phyloP scores from a whole-genome alignment of 306 rosid genomes.

The Lathyrus sativus region DNA sequence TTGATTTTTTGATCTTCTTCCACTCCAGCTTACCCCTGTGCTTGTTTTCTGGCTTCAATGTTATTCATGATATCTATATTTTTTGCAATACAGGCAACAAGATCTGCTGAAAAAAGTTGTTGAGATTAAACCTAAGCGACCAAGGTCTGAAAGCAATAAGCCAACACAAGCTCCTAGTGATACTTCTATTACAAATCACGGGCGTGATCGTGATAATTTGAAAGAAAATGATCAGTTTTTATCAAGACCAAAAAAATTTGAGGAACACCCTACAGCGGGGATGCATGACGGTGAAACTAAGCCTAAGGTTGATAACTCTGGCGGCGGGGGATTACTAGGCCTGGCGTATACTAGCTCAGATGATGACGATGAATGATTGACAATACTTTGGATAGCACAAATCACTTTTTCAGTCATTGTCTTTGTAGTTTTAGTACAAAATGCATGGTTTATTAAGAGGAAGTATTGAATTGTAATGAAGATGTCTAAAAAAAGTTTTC shows the following conservation, averaged over 20 bases:
- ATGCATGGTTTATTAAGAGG: constrained; percentile 29
- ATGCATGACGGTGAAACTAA: constrained; percentile 43
- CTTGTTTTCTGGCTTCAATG: not conserved
- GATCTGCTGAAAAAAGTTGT: constrained; percentile 83
- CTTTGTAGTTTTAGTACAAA: constrained; percentile 44
- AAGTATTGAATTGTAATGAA: constrained; percentile 27
- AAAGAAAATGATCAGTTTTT: constrained; percentile 41
- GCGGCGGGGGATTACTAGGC: constrained; percentile 70
- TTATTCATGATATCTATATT: constrained; percentile 6
- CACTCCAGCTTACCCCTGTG: constrained; percentile 9
- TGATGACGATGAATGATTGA: constrained; percentile 74
- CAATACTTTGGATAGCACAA: constrained; percentile 14
- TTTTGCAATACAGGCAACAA: constrained; percentile 67
- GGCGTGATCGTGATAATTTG: constrained; percentile 34
- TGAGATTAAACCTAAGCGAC: constrained; percentile 91
- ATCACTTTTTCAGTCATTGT: constrained; percentile 11
- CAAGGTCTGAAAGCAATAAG: constrained; percentile 47
- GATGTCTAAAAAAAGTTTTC: constrained; percentile 15
- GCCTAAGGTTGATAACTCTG: constrained; percentile 47
- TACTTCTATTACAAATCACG: constrained; percentile 28
- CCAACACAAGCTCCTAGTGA: constrained; percentile 30
- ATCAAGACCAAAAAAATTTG: constrained; percentile 31
- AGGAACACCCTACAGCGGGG: constrained; percentile 29
- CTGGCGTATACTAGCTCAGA: constrained; percentile 86
- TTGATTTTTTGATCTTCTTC: constrained; percentile 43